phyloP scores from a whole-genome alignment of 2,329 filamentous ascomycete species.

The Laburnicola sp. region DNA sequence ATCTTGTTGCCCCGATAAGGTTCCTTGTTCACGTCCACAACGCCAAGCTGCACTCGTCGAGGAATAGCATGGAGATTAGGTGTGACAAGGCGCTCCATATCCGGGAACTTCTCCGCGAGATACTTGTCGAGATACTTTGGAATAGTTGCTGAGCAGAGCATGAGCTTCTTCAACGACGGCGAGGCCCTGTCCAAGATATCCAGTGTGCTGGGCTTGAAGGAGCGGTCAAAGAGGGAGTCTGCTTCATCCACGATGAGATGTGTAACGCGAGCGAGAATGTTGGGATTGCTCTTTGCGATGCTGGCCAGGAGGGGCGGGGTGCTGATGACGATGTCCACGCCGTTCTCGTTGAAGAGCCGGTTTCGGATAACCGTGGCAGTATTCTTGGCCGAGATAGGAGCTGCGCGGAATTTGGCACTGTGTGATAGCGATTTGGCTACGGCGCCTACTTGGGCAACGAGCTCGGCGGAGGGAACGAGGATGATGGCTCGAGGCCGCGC shows the following conservation, averaged over 20 bases:
- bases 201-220: conserved; percentile 81
- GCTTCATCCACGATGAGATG: conserved; percentile 94
- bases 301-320: conserved; percentile 89
- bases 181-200: conserved; percentile 78
- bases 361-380: conserved; percentile 79
- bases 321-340: conserved; percentile 82
- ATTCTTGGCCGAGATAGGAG: conserved; percentile 77
- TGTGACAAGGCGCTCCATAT: conserved; percentile 83
- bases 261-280: conserved; percentile 86
- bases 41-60: conserved; percentile 87
- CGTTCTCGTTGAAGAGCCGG: conserved; percentile 76
- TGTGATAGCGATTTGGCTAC: conserved; percentile 84
- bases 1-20: conserved; percentile 92
- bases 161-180: conserved; percentile 80
- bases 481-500: conserved; percentile 83
- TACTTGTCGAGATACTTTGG: conserved; percentile 84
- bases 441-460: conserved; percentile 82
- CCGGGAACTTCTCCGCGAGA: conserved; percentile 78
- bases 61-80: conserved; percentile 96
- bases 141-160: conserved; percentile 96
- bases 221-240: conserved; percentile 91
- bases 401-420: conserved; percentile 81
- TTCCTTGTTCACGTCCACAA: conserved; percentile 89
- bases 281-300: conserved; percentile 86
- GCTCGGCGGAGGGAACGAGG: conserved; percentile 87